Evolutionary conservation across 495 filamentous ascomycete species (phyloP).

Genomic region (Aspergillus incahuasiensis): DNA sequence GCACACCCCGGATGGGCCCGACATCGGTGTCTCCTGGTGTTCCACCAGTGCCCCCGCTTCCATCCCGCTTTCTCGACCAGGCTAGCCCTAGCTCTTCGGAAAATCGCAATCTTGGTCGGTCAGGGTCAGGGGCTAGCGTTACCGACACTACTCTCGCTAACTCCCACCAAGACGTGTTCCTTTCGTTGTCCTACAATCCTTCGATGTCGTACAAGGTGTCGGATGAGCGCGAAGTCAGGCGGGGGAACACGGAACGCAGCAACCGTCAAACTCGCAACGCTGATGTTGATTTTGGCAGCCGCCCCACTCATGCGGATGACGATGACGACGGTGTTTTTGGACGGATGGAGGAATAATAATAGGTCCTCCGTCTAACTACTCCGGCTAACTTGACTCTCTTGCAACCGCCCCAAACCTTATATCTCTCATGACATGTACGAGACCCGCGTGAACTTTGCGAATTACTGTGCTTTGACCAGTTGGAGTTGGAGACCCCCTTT

Average conservation of each 20-base stretch:
- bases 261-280: slow-evolving; percentile 55
- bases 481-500: slow-evolving; percentile 27
- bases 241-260: slow-evolving; percentile 34
- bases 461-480: slow-evolving; percentile 27
- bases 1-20: slow-evolving; percentile 69
- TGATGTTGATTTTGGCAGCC: slow-evolving; percentile 73
- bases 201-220: slow-evolving; percentile 48
- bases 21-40: slow-evolving; percentile 68
- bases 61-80: slow-evolving; percentile 47
- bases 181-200: slow-evolving; percentile 41
- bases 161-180: slow-evolving; percentile 35
- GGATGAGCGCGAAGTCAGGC: slow-evolving; percentile 41
- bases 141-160: slow-evolving; percentile 40
- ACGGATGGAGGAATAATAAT: slow-evolving; percentile 82
- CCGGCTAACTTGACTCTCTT: background rate
- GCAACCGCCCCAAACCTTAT: slow-evolving; percentile 16
- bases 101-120: slow-evolving; percentile 26
- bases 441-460: slow-evolving; percentile 39
- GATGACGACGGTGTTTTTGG: slow-evolving; percentile 96
- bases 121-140: slow-evolving; percentile 27
- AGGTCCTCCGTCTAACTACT: background rate
- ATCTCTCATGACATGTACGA: slow-evolving; percentile 39
- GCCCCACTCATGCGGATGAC: slow-evolving; percentile 67
- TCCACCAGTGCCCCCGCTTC: slow-evolving; percentile 82
- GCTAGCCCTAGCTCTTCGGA: slow-evolving; percentile 30